phyloP scores from a whole-genome alignment of 2,329 filamentous ascomycete genomes.

The Xylariales sp. region DNA sequence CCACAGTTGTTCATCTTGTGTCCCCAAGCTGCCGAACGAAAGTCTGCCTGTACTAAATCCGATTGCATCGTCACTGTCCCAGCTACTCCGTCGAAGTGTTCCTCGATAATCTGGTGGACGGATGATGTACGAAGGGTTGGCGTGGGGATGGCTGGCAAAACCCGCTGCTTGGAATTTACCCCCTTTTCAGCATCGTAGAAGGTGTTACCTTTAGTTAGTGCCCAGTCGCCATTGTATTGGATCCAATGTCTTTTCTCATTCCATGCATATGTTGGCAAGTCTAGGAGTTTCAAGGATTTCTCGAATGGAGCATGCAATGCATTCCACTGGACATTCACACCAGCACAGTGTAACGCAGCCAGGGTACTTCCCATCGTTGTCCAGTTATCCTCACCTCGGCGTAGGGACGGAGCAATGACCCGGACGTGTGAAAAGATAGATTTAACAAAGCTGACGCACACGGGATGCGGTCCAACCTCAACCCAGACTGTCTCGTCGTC shows the following conservation, averaged over 20 bases:
- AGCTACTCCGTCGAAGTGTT: conserved; percentile 45
- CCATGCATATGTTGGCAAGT: conserved; percentile 76
- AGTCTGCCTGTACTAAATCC: conserved; percentile 54
- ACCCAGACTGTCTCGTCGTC: conserved; percentile 70
- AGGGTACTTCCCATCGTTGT: conserved; percentile 64
- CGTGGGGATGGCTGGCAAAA: conserved; percentile 18
- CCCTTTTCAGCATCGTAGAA: conserved; percentile 13
- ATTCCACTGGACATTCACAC: conserved; percentile 75
- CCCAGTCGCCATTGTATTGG: conserved; percentile 75
- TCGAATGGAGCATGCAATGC: conserved; percentile 71
- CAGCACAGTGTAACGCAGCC: conserved; percentile 66
- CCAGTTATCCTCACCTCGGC: conserved; percentile 67
- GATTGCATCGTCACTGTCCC: conserved; percentile 53
- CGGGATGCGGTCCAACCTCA: conserved; percentile 76
- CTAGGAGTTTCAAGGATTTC: conserved; percentile 59
- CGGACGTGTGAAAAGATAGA: conserved; percentile 55
- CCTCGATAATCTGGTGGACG: conserved; percentile 53
- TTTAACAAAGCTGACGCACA: conserved; percentile 71
- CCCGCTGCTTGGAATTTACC: not conserved
- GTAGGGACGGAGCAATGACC: conserved; percentile 55
- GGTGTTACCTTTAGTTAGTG: conserved; percentile 67
- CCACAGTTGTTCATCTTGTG: conserved; percentile 58
- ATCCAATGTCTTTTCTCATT: conserved; percentile 79
- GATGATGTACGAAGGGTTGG: conserved; percentile 45
- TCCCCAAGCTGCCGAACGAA: conserved; percentile 54